Evolutionary conservation across 495 filamentous ascomycete genomes (phyloP), one percentile per base, ranked within the genome.

Genomic region (Talaromyces thailandensis): DNA sequence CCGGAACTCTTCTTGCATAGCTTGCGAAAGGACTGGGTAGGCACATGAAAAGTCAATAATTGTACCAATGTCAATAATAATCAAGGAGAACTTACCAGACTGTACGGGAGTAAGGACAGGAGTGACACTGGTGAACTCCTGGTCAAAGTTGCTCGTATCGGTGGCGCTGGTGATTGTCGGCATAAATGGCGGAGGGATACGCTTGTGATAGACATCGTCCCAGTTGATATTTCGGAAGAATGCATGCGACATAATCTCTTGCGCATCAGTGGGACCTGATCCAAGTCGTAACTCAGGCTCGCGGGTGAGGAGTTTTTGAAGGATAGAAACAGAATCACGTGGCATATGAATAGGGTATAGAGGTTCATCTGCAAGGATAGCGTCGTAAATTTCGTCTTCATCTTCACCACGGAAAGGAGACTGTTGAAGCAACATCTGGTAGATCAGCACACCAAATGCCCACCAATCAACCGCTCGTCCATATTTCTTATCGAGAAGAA

Each of bases 1-100:
- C 53, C 94, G 88, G 90, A 99, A 99, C 73, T 99, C 92, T 79
- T 99, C 94, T 78, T 99, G 94, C 95, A 98, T 98, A 21, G 92
- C 89, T 80, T 97, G 93, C 9, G 95, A 94, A 56, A 99, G 84
- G 28, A 99, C 94, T 96, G n/a, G n/a, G 26, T 16, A 58, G 12
- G 58, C 18, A 31, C 60, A 56, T 61, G 69, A 52, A 52, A 65
- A 14, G 31, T 64, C 29, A 66, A 52, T 61, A 48, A 32, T 18
- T 7, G 31, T 4, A 26, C 32, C 25, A 14, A 25, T 14, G 43
- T 28, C 16, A 53, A 7, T 23, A 14, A 12, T 4, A 58, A 18
- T 23, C 26, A 9, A 58, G 56, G 29, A 45, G 24, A 37, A 68
- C 89, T 79, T 89, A 96, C 93, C 93, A 70, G 92, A 96, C 74